Base-by-base conservation (phyloP, 2,329 filamentous ascomycete genomes). In the Ceratocystis alfenasii region DNA sequence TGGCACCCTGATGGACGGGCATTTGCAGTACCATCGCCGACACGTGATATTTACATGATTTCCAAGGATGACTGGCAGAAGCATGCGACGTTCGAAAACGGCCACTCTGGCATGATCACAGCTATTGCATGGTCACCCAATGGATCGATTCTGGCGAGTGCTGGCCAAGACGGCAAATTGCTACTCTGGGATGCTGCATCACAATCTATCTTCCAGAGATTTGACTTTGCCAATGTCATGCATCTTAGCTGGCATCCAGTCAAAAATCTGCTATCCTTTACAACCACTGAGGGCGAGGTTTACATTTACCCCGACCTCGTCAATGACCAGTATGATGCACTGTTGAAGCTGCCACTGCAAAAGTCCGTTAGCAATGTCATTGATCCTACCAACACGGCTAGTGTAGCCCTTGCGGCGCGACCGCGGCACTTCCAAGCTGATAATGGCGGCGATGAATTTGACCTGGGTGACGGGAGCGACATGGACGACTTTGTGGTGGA, bases 1-100 rank as follows among this genome's bases (percentile, higher is more conserved):
- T 99, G 94, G 94, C 94, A 97, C 76, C 95, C 95, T 0, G 93
- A 97, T 73, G 93, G 94, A 22, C 84, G 90, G 70, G 90, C 92
- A 2, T 95, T 99, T 75, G 92, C 90, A 1, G 86, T 89, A 22
- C 86, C 90, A 0, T 96, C 92, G 22, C 83, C 88, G 0, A 90
- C 88, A 25, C 83, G 87, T 76, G 87, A 95, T 73, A 85, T 96
- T 33, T 88, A 95, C 72, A 83, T 96, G 48, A 83, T 96, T 66
- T 95, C 93, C n/a, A 86, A 86, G 68, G 85, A 84, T 64, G 90
- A 96, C 73, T 96, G 93, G 89, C 89, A 91, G 73, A 87, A 88
- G 70, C 91, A 97, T 74, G 83, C 88, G 68, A 77, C 79, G 0
- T 99, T 99, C 73, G 78, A 85, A 15, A 85, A 86, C 36, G 90